Base-by-base conservation (phyloP, 306 rosid species). In the Comarum palustre region DNA sequence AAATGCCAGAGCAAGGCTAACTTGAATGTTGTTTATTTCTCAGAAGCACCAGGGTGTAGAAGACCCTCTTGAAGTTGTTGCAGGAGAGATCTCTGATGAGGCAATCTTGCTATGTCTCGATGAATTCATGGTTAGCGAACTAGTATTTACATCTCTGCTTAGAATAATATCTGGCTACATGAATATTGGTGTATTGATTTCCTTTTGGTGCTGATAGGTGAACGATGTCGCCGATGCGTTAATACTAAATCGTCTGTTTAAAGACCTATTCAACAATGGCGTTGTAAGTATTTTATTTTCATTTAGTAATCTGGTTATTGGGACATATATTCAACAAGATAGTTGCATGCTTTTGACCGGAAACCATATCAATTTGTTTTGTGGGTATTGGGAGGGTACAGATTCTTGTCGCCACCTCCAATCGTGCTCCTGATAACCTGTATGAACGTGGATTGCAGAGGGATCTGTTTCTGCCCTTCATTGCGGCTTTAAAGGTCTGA, bases 201-300 rank as follows among this genome's bases (percentile, higher is more conserved):
- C 34, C 54, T 66, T 73, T 71, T 70, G 69, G 17, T 75, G 66
- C 54, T 41, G 48, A 9, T 61, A 94, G 99, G 99, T 94, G 84
- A 94, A 89, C 19, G 99, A 94, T 78, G 99, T 94, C 59, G 99
- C 99, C 57, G 97, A 94, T 88, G 99, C 99, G 20, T 86, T 94
- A 91, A 71, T 94, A 45, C 86, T 94, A 65, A 87, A 94, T 67
- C 97, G 99, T 77, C 74, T 94, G 13, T 94, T 91, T 82, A 66
- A 72, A 79, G 96, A 94, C 78, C 80, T 94, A 63, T 94, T 91
- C 81, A 75, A 75, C 79, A 88, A 88, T 75, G 98, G 98, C 67
- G 69, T 84, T 79, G 98, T 94, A 79, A 84, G 98, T 85, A 77
- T 76, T 72, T 71, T 55, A 73, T 67, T 71, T 62, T 34, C 31